Percentiles rank a stretch among this genome's conserved stretches.
phyloP scores from a whole-genome alignment of 73 alveolate genomes.

The Tetrahymena elliotti region DNA sequence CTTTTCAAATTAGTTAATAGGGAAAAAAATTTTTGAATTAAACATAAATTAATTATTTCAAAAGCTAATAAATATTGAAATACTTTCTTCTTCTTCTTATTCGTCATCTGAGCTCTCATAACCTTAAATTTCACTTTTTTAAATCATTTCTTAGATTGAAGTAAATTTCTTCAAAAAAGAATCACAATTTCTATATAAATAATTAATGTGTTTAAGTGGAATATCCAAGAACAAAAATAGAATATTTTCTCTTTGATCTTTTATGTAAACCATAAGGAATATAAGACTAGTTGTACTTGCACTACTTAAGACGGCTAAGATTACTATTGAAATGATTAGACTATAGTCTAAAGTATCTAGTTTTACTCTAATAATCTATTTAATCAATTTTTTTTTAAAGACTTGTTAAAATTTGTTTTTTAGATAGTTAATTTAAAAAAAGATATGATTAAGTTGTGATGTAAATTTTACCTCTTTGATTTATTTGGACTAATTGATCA shows the following conservation, averaged over 20 bases:
- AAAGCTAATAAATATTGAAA: too few relatives aligned
- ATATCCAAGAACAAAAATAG: constrained; percentile 27
- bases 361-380: neutral
- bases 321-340: neutral
- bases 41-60: too few relatives aligned
- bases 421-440: too few relatives aligned
- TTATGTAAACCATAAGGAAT: constrained; percentile 1
- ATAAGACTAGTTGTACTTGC: constrained; percentile 4
- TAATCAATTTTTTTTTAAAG: too few relatives aligned
- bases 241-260: constrained; percentile 13
- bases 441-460: too few relatives aligned
- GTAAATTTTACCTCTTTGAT: neutral
- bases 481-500: neutral
- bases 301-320: neutral
- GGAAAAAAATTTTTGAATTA: too few relatives aligned
- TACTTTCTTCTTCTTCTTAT: neutral
- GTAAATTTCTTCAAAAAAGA: constrained; percentile 7
- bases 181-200: neutral
- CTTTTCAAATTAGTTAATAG: neutral
- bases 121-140: constrained; percentile 4
- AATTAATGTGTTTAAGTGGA: neutral
- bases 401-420: too few relatives aligned
- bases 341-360: neutral
- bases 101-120: constrained; percentile 16
- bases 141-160: constrained; percentile 5